Evolutionary conservation across 345 rosid genomes (phyloP), one percentile per base, ranked within the genome.

Genomic region (Hypericum androsaemum): DNA sequence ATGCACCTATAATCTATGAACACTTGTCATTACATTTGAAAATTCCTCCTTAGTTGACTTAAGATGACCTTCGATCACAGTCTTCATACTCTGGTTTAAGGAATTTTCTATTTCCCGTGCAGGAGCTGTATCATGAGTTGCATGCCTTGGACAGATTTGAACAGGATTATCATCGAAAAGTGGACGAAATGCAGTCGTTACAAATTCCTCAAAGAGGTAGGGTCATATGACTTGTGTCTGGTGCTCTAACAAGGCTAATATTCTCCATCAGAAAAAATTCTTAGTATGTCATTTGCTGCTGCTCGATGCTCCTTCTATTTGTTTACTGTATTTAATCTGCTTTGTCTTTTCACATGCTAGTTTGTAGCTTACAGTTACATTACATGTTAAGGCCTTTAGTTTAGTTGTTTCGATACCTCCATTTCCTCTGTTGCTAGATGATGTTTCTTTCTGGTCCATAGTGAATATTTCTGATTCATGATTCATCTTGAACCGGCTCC

Each of bases 81-180:
- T 51, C 39, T 35, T 64, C 7, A 3, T 54, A 43, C 28, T 37
- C 38, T 43, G 8, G 22, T 28, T 10, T 37, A 51, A 41, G 4
- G 35, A 44, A 22, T 10, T 46, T 15, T 11, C 3, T 54, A 52
- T 17, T 40, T 36, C 41, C 14, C 49, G 16, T 69, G 67, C 79
- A 87, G 96, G 89, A 83, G 54, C 52, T 87, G 60, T 87, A 87
- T 71, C 94, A 83, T 38, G 94, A 79, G 66, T 39, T 69, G 62
- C 70, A 77, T 68, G 71, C 71, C 56, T 61, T 87, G 74, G 89
- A 87, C 66, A 76, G 75, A 68, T 77, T 87, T 44, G 84, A 81
- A 58, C 79, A 69, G 62, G 80, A 81, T 71, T 81, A 69, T 55
- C 70, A 47, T 39, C 76, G 53, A 39, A 86, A 69, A 64, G 64